Percentiles rank a stretch among this genome's conserved stretches.
Evolutionary conservation across 345 rosid species (phyloP).

Genomic region (Lepidium sativum): DNA sequence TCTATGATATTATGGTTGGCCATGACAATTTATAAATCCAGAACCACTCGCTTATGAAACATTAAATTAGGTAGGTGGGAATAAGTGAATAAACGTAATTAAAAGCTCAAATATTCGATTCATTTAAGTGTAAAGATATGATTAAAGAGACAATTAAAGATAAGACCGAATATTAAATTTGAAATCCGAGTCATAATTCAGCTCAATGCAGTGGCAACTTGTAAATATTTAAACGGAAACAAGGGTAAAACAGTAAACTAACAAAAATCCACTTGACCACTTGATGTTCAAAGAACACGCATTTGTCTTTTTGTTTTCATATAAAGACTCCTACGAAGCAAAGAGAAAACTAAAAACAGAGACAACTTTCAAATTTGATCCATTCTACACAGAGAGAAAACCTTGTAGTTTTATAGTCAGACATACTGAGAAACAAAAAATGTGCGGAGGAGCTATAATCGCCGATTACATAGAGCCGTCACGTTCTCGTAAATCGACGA

Average conservation of each 20-base stretch:
- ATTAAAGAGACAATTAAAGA: background rate
- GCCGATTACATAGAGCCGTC: conserved; percentile 29
- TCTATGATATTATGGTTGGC: background rate
- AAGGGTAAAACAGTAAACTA: background rate
- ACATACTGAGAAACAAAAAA: conserved; percentile 11
- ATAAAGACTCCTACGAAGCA: background rate
- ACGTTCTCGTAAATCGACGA: conserved; percentile 27
- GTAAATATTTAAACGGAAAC: background rate
- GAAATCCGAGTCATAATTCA: background rate
- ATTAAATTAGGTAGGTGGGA: background rate
- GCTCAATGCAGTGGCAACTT: background rate
- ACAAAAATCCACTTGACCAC: background rate
- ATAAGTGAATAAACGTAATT: background rate
- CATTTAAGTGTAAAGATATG: background rate
- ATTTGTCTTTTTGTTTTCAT: background rate
- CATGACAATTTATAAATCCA: background rate
- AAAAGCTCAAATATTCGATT: background rate
- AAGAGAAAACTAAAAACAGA: background rate
- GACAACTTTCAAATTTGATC: background rate
- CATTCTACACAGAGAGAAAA: too few relatives aligned
- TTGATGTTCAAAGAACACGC: background rate
- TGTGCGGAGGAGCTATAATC: conserved; percentile 80
- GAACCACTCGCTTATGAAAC: background rate
- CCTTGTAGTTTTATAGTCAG: background rate
- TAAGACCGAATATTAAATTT: background rate